Evolutionary conservation across 1,139 yeast genomes (phyloP).

Genomic region (Kodamaea arcana): DNA sequence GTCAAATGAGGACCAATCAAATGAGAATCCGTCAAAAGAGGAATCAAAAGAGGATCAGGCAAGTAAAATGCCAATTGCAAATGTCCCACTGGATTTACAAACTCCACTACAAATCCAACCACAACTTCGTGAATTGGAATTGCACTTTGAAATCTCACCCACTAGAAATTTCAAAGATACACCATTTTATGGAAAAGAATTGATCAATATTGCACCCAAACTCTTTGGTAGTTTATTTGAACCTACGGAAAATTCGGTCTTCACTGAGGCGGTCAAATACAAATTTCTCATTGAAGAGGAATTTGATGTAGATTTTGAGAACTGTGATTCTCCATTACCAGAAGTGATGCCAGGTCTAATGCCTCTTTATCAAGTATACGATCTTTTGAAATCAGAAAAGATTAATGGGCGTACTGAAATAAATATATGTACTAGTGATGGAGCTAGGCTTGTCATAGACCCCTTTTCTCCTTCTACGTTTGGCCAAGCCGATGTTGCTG

Average conservation of each 20-base stretch:
- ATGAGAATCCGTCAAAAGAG: too few species aligned
- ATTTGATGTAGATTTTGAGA: slow-evolving; percentile 13
- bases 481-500: not conserved
- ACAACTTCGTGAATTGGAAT: not conserved
- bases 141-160: not conserved
- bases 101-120: too few species aligned
- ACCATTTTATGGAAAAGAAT: slow-evolving; percentile 7
- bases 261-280: slow-evolving; percentile 21
- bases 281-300: slow-evolving; percentile 16
- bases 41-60: too few species aligned
- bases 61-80: too few species aligned
- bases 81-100: too few species aligned
- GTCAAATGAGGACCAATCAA: not conserved
- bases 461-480: not conserved
- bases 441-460: not conserved
- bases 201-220: slow-evolving; percentile 29
- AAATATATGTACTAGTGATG: not conserved
- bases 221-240: slow-evolving; percentile 25
- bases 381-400: slow-evolving; percentile 18
- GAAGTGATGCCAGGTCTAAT: slow-evolving; percentile 48
- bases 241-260: slow-evolving; percentile 9
- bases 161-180: slow-evolving; percentile 9
- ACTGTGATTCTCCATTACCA: slow-evolving; percentile 25
- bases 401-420: slow-evolving; percentile 13
- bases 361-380: slow-evolving; percentile 44